Percentiles rank a stretch among this genome's conserved stretches.
Evolutionary conservation across 1,284 basidiomycete species (phyloP).

Genomic region (Dichomitus squalens): DNA sequence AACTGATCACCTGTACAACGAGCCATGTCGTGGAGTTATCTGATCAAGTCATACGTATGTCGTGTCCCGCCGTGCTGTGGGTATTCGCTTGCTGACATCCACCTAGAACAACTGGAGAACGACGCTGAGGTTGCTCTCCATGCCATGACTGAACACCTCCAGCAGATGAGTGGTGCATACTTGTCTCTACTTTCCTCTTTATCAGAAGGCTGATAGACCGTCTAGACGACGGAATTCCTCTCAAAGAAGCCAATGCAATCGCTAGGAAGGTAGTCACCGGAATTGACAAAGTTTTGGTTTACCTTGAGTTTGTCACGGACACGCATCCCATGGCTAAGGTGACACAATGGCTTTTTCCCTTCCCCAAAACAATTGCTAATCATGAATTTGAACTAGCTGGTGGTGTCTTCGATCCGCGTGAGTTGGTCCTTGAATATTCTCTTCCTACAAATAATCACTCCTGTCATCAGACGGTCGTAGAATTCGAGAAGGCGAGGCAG

Average conservation of each 20-base stretch:
- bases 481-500: constrained; percentile 5
- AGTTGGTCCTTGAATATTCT: not conserved
- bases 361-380: not conserved
- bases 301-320: not conserved
- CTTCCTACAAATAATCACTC: not conserved
- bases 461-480: constrained; percentile 4
- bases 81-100: no score
- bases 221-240: not conserved
- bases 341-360: not conserved
- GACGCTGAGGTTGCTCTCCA: not conserved
- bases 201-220: not conserved
- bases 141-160: not conserved
- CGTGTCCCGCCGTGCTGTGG: no score
- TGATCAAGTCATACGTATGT: no score
- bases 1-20: no score
- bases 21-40: no score
- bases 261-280: constrained; percentile 10
- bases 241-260: not conserved
- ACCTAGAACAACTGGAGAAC: not conserved
- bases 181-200: not conserved
- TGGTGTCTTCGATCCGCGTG: not conserved
- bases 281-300: constrained; percentile 5
- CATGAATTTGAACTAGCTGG: not conserved
- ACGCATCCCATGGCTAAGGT: constrained; percentile 8
- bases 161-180: not conserved